Conservation (phyloP, 768 basidiomycete genomes). For the Suillus cothurnatus region DNA sequence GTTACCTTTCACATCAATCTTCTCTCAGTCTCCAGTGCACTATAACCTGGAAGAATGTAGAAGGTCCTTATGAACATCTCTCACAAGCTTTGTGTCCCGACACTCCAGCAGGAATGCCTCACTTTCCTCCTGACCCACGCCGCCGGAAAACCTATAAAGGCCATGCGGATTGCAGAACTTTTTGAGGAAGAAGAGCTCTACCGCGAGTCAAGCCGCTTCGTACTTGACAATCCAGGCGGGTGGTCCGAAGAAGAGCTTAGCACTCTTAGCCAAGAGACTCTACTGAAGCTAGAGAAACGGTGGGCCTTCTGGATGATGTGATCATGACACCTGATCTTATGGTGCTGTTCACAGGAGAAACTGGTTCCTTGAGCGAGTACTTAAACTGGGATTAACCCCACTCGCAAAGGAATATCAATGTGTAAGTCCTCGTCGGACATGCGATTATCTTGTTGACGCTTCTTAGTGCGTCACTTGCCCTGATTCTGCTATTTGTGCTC, state of each 20-base stretch:
- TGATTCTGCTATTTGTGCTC: conserved; percentile 77
- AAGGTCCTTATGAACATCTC: conserved; percentile 89
- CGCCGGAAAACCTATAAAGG: conserved; percentile 90
- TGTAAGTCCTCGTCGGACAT: conserved; percentile 45
- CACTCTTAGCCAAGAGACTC: conserved; percentile 79
- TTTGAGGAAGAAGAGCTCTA: conserved; percentile 91
- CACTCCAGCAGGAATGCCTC: conserved; percentile 80
- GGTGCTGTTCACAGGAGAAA: conserved; percentile 57
- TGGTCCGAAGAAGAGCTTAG: conserved; percentile 81
- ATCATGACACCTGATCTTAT: not conserved
- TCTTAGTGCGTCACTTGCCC: conserved; percentile 81
- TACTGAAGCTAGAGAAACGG: conserved; percentile 90
- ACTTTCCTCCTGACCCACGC: conserved; percentile 91
- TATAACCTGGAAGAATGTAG: conserved; percentile 95
- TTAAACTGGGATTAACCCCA: conserved; percentile 85
- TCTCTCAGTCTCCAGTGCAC: conserved; percentile 76
- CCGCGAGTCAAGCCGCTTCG: conserved; percentile 88
- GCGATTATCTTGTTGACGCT: not conserved
- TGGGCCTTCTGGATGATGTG: conserved; percentile 27
- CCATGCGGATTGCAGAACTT: conserved; percentile 88
- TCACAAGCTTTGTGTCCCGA: conserved; percentile 83
- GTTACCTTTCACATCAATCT: conserved; percentile 4
- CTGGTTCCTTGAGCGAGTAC: conserved; percentile 94
- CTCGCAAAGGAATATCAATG: conserved; percentile 96
- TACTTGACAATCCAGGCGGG: conserved; percentile 89